Percentiles rank a stretch among this genome's conserved stretches.
Evolutionary conservation across 2,329 filamentous ascomycete genomes (phyloP).

Genomic region (Aureobasidium lini): DNA sequence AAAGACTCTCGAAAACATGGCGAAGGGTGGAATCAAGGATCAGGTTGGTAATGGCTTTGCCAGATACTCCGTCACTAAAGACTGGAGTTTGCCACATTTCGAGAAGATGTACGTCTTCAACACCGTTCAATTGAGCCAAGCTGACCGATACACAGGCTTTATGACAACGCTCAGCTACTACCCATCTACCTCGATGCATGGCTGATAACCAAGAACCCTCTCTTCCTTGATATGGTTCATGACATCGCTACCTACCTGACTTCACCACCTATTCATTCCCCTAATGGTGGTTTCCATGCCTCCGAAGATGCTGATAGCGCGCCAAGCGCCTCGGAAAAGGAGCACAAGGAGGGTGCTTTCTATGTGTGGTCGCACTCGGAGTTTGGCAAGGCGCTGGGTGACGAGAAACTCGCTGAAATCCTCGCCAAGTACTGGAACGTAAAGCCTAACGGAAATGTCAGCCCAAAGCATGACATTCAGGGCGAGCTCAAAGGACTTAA

Average conservation of each 20-base stretch:
- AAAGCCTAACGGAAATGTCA: conserved; percentile 75
- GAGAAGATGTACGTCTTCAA: conserved; percentile 64
- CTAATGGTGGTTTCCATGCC: conserved; percentile 70
- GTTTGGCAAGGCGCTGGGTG: conserved; percentile 63
- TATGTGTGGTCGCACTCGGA: conserved; percentile 92
- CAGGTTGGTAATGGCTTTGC: conserved; percentile 72
- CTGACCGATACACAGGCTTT: conserved; percentile 44
- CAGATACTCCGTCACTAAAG: conserved; percentile 79
- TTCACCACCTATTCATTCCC: conserved; percentile 57
- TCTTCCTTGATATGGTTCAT: conserved; percentile 70
- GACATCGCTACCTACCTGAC: conserved; percentile 85
- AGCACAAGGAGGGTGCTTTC: conserved; percentile 85
- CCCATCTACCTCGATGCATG: conserved; percentile 82
- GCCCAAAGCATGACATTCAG: conserved; percentile 72
- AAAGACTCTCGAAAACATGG: conserved; percentile 72
- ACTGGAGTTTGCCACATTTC: conserved; percentile 94
- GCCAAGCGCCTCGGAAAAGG: conserved; percentile 63
- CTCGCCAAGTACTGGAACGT: conserved; percentile 82
- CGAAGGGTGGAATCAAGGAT: conserved; percentile 62
- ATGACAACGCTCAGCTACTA: conserved; percentile 82
- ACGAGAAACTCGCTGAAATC: conserved; percentile 60
- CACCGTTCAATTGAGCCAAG: neutral
- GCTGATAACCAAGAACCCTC: conserved; percentile 57
- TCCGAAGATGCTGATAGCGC: conserved; percentile 87
- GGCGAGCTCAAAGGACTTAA: conserved; percentile 96